Conservation (phyloP, 441 rosid species). For the Adansonia grandidieri region DNA sequence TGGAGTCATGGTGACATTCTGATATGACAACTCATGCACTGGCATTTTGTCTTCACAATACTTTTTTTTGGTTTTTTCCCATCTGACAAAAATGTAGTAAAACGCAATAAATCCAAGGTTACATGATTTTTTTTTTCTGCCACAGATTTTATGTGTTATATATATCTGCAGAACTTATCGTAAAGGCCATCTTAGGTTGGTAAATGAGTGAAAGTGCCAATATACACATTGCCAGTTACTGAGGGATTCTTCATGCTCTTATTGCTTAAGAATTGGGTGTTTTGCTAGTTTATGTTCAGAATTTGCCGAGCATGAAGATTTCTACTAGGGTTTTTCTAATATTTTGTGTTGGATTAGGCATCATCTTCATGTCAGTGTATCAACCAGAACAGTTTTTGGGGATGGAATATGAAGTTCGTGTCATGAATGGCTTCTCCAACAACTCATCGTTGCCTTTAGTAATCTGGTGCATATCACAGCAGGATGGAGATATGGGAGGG, state of each 20-base stretch:
- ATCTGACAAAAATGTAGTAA: background rate
- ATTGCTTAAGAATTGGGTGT: constrained; percentile 2
- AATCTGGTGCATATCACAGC: constrained; percentile 76
- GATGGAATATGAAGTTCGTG: constrained; percentile 66
- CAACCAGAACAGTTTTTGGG: constrained; percentile 43
- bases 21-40: background rate
- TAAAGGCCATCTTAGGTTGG: constrained; percentile 9
- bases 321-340: constrained; percentile 33
- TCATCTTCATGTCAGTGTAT: constrained; percentile 41
- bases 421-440: constrained; percentile 76
- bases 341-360: constrained; percentile 32
- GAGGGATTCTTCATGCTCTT: background rate
- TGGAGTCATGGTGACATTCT: background rate
- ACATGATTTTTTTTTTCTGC: background rate
- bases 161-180: background rate
- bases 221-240: background rate
- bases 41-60: background rate
- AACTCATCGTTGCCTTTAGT: constrained; percentile 84
- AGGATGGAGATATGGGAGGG: constrained; percentile 68
- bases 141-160: background rate
- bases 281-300: too few relatives aligned
- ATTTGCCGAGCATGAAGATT: constrained; percentile 53
- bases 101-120: constrained; percentile 5
- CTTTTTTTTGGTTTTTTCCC: background rate
- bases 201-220: background rate